A percentile compares a stretch with the other conserved stretches of the same genome.
These are phyloP conservation scores for Pelargonium cotyledonis DNA, from an alignment of 441 rosid species.

Conservation along the genomic window DNA sequence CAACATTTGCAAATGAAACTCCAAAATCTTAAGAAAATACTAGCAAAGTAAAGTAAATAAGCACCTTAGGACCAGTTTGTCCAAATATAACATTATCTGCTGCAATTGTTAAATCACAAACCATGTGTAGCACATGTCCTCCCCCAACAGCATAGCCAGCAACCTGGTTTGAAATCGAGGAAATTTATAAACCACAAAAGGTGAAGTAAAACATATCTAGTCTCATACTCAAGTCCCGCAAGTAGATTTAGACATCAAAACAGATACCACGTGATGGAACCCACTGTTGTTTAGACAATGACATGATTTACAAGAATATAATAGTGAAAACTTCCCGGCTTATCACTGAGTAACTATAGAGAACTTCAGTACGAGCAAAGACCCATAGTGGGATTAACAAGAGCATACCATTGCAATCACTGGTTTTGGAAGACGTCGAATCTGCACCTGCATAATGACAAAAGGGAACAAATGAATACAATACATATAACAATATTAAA, in stretches of 20 bases:
- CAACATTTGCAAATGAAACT: neutral
- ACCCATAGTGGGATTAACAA: conserved; percentile 1
- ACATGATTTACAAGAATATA: neutral
- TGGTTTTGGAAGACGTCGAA: conserved; percentile 89
- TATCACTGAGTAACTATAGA: neutral
- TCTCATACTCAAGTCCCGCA: neutral
- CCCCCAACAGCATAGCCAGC: conserved; percentile 98
- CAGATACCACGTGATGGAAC: neutral
- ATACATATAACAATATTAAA: neutral
- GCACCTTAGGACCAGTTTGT: conserved; percentile 95
- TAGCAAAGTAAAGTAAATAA: neutral
- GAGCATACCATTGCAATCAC: conserved; percentile 79
- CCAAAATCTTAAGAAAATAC: neutral
- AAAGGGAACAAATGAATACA: conserved; percentile 4
- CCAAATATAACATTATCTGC: conserved; percentile 88
- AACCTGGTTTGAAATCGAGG: conserved; percentile 41
- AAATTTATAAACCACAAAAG: neutral
- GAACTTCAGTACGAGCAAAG: conserved; percentile 3
- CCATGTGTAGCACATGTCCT: conserved; percentile 88
- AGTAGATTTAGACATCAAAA: neutral
- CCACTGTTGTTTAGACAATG: neutral
- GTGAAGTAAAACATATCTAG: neutral
- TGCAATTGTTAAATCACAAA: conserved; percentile 92
- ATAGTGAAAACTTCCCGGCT: neutral
- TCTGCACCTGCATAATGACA: conserved; percentile 54